These are phyloP conservation scores for Mycena capillaripes DNA, from an alignment of 768 basidiomycete genomes.

Conservation along the genomic window DNA sequence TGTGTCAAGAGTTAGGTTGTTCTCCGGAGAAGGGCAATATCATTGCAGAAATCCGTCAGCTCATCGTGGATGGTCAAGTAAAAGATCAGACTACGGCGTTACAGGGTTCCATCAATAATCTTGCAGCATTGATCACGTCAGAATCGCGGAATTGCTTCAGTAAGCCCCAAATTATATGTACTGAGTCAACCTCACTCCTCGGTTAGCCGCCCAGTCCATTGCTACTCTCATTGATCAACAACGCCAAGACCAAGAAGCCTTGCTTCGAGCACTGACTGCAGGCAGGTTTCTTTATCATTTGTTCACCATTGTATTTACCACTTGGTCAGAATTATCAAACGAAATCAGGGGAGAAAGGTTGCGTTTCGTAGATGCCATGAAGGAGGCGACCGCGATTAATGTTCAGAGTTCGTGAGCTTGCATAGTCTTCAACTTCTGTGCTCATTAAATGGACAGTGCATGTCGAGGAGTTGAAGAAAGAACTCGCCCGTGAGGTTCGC, in stretches of 20 bases:
- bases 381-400: slow-evolving; percentile 91
- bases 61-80: slow-evolving; percentile 49
- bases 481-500: slow-evolving; percentile 81
- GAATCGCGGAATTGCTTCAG: slow-evolving; percentile 37
- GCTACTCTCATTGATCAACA: slow-evolving; percentile 77
- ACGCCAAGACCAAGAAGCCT: slow-evolving; percentile 77
- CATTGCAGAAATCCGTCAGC: slow-evolving; percentile 53
- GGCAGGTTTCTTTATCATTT: slow-evolving; percentile 55
- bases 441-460: slow-evolving; percentile 65
- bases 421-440: slow-evolving; percentile 13
- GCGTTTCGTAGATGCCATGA: slow-evolving; percentile 95
- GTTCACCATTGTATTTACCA: background rate
- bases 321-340: slow-evolving; percentile 73
- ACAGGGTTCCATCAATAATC: slow-evolving; percentile 55
- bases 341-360: slow-evolving; percentile 91
- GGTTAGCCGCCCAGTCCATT: slow-evolving; percentile 68
- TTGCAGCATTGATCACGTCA: slow-evolving; percentile 48
- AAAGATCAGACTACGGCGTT: slow-evolving; percentile 55
- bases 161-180: slow-evolving; percentile 17
- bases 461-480: slow-evolving; percentile 90
- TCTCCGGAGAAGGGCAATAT: slow-evolving; percentile 37
- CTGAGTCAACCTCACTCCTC: slow-evolving; percentile 26
- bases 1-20: slow-evolving; percentile 68
- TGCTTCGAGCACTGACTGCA: slow-evolving; percentile 74
- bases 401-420: slow-evolving; percentile 69